Evolutionary conservation across 805 yeast species (phyloP).

Genomic region (Maudiozyma bulderi): DNA sequence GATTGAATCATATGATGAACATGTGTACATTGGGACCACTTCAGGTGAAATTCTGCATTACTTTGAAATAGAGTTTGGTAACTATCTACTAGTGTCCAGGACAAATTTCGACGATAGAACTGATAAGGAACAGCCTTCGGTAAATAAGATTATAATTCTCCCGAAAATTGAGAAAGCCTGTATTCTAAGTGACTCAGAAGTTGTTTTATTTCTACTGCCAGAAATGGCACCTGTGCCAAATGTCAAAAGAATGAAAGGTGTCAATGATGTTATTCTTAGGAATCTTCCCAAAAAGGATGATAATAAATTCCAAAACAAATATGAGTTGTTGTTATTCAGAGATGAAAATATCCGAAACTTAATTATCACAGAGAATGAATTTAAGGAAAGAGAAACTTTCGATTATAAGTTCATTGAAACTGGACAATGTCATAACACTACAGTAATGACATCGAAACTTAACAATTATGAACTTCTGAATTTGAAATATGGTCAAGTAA

Average conservation of each 20-base stretch:
- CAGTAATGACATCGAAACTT: conserved; percentile 15
- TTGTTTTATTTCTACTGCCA: conserved; percentile 24
- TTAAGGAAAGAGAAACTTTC: conserved; percentile 6
- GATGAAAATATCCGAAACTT: conserved; percentile 9
- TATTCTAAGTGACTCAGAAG: conserved; percentile 12
- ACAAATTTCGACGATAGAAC: conserved; percentile 16
- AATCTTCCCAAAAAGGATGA: not conserved
- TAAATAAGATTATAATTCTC: conserved; percentile 20
- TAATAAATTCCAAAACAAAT: conserved; percentile 1
- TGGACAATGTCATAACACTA: conserved; percentile 7
- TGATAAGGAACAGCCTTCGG: conserved; percentile 5
- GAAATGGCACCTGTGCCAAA: conserved; percentile 30
- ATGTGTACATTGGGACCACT: conserved; percentile 25
- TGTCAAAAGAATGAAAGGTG: conserved; percentile 8
- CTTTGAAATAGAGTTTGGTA: conserved; percentile 25
- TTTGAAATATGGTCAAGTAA: conserved; percentile 7
- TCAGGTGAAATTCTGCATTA: conserved; percentile 27
- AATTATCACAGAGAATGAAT: conserved; percentile 7
- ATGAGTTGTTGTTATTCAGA: conserved; percentile 9
- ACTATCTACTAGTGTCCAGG: conserved; percentile 25
- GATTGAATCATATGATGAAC: conserved; percentile 23
- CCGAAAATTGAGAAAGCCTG: conserved; percentile 25
- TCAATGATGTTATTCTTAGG: conserved; percentile 12
- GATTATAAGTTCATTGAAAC: conserved; percentile 10
- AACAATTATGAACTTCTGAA: conserved; percentile 21